These are phyloP conservation scores for Nyctanthes arbortristis DNA, from an alignment of 257 asterid species.

Conservation along the genomic window DNA sequence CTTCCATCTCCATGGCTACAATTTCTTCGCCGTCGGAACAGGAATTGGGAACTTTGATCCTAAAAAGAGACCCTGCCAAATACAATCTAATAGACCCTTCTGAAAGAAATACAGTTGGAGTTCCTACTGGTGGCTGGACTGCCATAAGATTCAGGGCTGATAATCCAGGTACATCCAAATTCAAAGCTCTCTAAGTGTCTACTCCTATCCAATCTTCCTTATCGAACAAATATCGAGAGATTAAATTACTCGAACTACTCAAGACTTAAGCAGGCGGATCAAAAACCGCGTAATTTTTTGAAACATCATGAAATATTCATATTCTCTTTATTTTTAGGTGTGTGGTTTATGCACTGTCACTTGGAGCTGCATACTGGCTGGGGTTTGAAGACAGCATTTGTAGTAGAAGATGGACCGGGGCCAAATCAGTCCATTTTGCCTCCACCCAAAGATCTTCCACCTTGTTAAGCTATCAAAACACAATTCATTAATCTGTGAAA, in stretches of 20 bases:
- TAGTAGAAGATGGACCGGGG: slow-evolving; percentile 37
- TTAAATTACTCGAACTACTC: background rate
- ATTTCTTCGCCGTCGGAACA: slow-evolving; percentile 40
- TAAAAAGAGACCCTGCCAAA: slow-evolving; percentile 24
- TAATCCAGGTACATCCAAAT: slow-evolving; percentile 34
- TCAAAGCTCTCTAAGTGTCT: too few species aligned
- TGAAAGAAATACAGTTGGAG: slow-evolving; percentile 38
- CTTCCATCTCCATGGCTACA: slow-evolving; percentile 39
- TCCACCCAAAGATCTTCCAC: slow-evolving; percentile 47
- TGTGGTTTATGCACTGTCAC: slow-evolving; percentile 44
- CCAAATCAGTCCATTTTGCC: slow-evolving; percentile 28
- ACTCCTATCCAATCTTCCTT: background rate
- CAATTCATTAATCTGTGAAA: background rate
- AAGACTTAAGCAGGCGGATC: background rate
- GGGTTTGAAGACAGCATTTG: slow-evolving; percentile 40
- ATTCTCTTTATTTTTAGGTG: slow-evolving; percentile 22
- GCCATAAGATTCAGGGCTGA: slow-evolving; percentile 38
- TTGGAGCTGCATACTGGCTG: slow-evolving; percentile 42
- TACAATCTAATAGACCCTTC: slow-evolving; percentile 35
- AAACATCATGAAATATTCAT: too few species aligned
- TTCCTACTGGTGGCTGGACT: slow-evolving; percentile 41
- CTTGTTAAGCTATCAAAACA: slow-evolving; percentile 20
- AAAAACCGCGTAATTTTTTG: background rate
- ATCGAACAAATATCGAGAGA: background rate
- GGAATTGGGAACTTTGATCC: slow-evolving; percentile 39